phyloP scores from a whole-genome alignment of 1,284 basidiomycete genomes.

The Pseudozyma tsukubaensis region DNA sequence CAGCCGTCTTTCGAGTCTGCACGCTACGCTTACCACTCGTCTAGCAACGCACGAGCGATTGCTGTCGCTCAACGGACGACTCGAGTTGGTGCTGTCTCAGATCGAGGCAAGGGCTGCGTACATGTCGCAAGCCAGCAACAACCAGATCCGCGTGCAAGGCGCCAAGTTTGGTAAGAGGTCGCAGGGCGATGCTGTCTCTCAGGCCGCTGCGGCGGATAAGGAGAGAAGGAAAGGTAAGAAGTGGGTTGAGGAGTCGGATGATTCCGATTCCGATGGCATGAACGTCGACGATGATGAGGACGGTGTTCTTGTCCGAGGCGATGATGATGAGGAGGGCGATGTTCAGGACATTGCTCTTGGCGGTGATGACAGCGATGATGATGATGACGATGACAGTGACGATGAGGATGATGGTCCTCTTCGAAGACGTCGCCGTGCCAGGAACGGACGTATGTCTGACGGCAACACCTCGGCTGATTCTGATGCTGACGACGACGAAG shows the following conservation, averaged over 20 bases:
- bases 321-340: conserved; percentile 52
- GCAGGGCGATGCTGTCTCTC: conserved; percentile 29
- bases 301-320: conserved; percentile 40
- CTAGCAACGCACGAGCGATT: conserved; percentile 86
- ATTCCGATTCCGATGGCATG: conserved; percentile 51
- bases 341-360: conserved; percentile 59
- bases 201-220: conserved; percentile 11
- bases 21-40: conserved; percentile 83
- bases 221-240: conserved; percentile 51
- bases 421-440: conserved; percentile 27
- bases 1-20: conserved; percentile 82
- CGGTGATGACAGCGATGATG: conserved; percentile 46
- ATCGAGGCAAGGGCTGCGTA: conserved; percentile 78
- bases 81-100: conserved; percentile 93
- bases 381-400: conserved; percentile 42
- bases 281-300: conserved; percentile 39
- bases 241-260: conserved; percentile 58
- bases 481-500: conserved; percentile 43
- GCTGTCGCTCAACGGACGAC: conserved; percentile 84
- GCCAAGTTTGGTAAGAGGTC: conserved; percentile 52
- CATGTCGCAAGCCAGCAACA: conserved; percentile 46
- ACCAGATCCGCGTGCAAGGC: conserved; percentile 52
- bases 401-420: conserved; percentile 42
- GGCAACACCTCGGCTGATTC: conserved; percentile 50
- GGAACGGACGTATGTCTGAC: conserved; percentile 36